Evolutionary conservation across 2,329 filamentous ascomycete species (phyloP), one percentile per base, ranked within the genome.

Genomic region (Fusarium ambrosium): DNA sequence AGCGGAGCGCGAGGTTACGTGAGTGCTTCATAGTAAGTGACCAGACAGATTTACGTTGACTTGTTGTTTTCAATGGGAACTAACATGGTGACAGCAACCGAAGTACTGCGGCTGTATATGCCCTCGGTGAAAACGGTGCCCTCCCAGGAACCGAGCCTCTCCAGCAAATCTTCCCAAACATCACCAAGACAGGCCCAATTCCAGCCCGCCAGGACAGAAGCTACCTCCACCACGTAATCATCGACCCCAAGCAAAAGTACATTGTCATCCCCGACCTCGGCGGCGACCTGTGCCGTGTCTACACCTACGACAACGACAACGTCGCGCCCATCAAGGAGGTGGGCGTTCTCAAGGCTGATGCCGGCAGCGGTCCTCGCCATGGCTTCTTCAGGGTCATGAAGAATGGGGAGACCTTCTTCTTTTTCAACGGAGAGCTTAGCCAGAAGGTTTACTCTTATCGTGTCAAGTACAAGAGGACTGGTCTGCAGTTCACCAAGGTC

Each of bases 371-470:
- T 6, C 77, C 77, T 0, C 77, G 77, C 5, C 77, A 78, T 11
- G 77, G 77, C 0, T 71, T 78, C 43, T 78, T 78, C 53, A 67
- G 69, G 9, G 37, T 76, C n/a, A 77, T 69, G 51, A 37, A 60
- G 2, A 77, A 66, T 4, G 75, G 77, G 2, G 67, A 78, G 7
- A 79, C 75, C 0, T 78, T 75, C 22, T 78, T 78, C 34, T 77
- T 77, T 24, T 79, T 78, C 20, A 72, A 79, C 0, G 77, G 77
- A 2, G 77, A 78, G 32, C 66, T 78, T 13, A 63, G 68, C 18
- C 77, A 78, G 29, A 79, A 79, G 61, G 70, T 78, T 0, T 75
- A 78, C 56, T 78, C 77, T 6, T 78, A 78, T 7, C 65, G 70
- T 1, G 77, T 79, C 11, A 69, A 67, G 29, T 79, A 78, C 9